Base-by-base conservation (phyloP, 805 yeast genomes). In the Kodamaea hsintzibuensis region DNA sequence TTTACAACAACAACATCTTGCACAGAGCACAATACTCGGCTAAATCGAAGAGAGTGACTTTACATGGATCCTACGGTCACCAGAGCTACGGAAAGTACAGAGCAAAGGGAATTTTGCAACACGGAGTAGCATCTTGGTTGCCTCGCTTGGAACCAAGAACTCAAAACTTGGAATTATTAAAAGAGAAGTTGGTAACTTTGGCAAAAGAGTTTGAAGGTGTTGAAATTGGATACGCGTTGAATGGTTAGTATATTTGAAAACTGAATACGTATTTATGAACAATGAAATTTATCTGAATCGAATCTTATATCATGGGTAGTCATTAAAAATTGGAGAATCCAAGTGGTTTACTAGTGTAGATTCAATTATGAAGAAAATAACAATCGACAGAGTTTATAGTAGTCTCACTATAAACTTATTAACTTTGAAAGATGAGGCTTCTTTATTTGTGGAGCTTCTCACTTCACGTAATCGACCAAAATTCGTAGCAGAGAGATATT, bases 11-110 rank as follows among this genome's bases (percentile, higher is more conserved):
- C 57, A 79, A 80, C 57, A 79, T 80, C 49, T 69, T 80, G 47
- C 84, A 80, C 63, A 64, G 84, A 13, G 84, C 77, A 0, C 63
- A 69, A 38, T 80, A 80, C 58, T 65, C 68, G 7, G 63, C 79
- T 33, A 62, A 66, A 27, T 62, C 67, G 35, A 69, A 67, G 51
- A 65, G 84, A 49, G 66, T 78, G 51, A 80, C 83, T 0, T 61
- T 80, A 22, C 84, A 80, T 60, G 84, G 83, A 0, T 74, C 81
- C 2, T 78, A 79, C 56, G 84, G 84, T 3, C 78, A 77, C 56
- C 67, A 55, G 18, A 67, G 70, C 38, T 63, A 63, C 51, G 83
- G 82, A 5, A 65, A 67, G 51, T 58, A 68, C 12, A 66, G 83
- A 54, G 82, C 83, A 2, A 72, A 70, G 56, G 79, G 82, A n/a